These are phyloP conservation scores for Zygoascus meyerae DNA, from an alignment of 1,139 yeast genomes.

Conservation along the genomic window DNA sequence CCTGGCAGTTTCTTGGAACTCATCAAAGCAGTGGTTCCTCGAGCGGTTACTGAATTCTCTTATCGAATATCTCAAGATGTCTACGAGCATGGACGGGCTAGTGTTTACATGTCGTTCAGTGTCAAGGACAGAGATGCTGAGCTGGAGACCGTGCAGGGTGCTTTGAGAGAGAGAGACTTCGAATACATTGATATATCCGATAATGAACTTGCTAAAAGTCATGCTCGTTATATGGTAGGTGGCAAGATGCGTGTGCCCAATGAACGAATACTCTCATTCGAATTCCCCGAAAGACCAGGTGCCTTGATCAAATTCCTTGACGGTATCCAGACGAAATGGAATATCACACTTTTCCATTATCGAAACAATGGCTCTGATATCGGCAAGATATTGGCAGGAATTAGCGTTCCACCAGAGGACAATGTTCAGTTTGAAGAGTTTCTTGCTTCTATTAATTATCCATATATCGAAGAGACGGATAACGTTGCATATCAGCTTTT, in stretches of 20 bases:
- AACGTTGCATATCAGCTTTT: slow-evolving; percentile 78
- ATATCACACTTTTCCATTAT: slow-evolving; percentile 88
- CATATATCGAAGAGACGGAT: slow-evolving; percentile 73
- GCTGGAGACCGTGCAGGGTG: slow-evolving; percentile 41
- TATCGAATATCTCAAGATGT: slow-evolving; percentile 56
- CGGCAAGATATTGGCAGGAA: slow-evolving; percentile 86
- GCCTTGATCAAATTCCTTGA: slow-evolving; percentile 77
- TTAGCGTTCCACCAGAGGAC: slow-evolving; percentile 74
- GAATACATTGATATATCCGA: slow-evolving; percentile 76
- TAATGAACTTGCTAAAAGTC: slow-evolving; percentile 91
- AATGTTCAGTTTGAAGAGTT: slow-evolving; percentile 58
- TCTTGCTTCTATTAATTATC: slow-evolving; percentile 67
- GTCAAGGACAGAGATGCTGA: slow-evolving; percentile 67
- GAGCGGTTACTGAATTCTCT: slow-evolving; percentile 88
- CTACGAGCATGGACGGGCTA: slow-evolving; percentile 45
- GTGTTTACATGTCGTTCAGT: slow-evolving; percentile 80
- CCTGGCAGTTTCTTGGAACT: slow-evolving; percentile 85
- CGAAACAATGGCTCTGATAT: slow-evolving; percentile 95
- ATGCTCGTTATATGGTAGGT: slow-evolving; percentile 93
- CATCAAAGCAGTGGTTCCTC: slow-evolving; percentile 72
- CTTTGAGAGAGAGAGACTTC: slow-evolving; percentile 37
- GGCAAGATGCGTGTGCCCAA: slow-evolving; percentile 65
- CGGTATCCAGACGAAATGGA: slow-evolving; percentile 74
- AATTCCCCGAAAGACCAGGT: slow-evolving; percentile 96
- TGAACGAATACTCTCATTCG: slow-evolving; percentile 78